Evolutionary conservation across 1,284 basidiomycete species (phyloP), one percentile per base, ranked within the genome.

Genomic region (Melampsora americana): DNA sequence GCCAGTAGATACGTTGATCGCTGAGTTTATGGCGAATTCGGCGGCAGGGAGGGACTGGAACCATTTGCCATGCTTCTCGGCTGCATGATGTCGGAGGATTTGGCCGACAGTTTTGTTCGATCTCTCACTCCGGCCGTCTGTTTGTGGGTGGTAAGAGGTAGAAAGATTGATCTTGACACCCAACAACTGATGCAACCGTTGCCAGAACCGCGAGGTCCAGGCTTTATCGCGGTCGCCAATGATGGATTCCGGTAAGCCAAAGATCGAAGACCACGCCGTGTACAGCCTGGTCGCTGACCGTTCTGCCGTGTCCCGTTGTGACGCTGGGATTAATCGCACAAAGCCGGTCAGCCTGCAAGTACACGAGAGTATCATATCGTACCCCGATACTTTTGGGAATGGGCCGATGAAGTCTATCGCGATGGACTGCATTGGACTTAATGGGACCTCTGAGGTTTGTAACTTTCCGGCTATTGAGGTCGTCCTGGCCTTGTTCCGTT

Each of bases 41-140:
- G 61, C 53, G 6, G 20, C 5, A 16, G 76, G 26, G 0, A 78
- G 42, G 80, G 69, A 14, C 0, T 20, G 20, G 16, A 69, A n/a
- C 79, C 78, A 80, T 46, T 77, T 44, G 16, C 35, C 23, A 48
- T 66, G 66, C 56, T 28, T 66, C 48, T 60, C 79, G 78, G 14
- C 69, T n/a, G 2, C 68, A n/a, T 48, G 46, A 28, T 42, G 23
- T 1, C 75, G 77, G 2, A 80, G 53, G 32, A 77, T 71, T 60
- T 56, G 83, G 0, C 78, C 82, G 0, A 85, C 74, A 0, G 83
- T n/a, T n/a, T n/a, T n/a, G n/a, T n/a, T n/a, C n/a, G n/a, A n/a
- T n/a, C n/a, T n/a, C n/a, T n/a, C n/a, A 23, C 65, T 66, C 42
- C 23, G 42, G 1, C 65, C 65, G 26, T 66, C 65, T 18, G 65